Evolutionary conservation across 441 rosid species (phyloP).

Genomic region (Bocquillonia castaneifolia): DNA sequence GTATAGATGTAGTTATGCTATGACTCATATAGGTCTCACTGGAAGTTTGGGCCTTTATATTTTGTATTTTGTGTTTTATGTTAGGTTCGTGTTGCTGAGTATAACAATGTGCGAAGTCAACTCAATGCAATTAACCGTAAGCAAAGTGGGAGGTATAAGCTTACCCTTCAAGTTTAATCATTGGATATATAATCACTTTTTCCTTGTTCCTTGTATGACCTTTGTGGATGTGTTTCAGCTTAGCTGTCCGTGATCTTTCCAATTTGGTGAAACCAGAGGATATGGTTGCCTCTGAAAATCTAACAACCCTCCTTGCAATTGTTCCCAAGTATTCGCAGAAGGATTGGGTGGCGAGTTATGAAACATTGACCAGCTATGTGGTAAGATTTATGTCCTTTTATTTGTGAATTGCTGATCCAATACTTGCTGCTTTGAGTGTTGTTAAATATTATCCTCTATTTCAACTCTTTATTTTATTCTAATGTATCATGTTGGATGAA

Average conservation of each 20-base stretch:
- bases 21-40: not conserved
- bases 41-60: conserved; percentile 17
- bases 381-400: conserved; percentile 38
- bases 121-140: conserved; percentile 91
- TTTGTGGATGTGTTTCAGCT: conserved; percentile 48
- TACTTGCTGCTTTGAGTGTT: not conserved
- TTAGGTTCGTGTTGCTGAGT: conserved; percentile 94
- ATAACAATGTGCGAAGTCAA: conserved; percentile 88
- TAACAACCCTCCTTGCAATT: conserved; percentile 77
- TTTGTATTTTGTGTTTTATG: conserved; percentile 21
- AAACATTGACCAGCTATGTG: conserved; percentile 87
- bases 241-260: conserved; percentile 98
- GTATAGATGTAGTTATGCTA: not conserved
- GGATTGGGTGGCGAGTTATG: conserved; percentile 91
- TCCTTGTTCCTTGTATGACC: conserved; percentile 20
- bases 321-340: conserved; percentile 94
- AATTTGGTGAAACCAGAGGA: conserved; percentile 88
- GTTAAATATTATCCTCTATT: no score
- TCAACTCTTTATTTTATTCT: no score
- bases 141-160: conserved; percentile 87
- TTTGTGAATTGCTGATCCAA: conserved; percentile 1
- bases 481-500: not conserved
- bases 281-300: conserved; percentile 76
- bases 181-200: not conserved
- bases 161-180: conserved; percentile 9